Evolutionary conservation across 129 eudicot species (phyloP).

Genomic region (Kitagawia praeruptora): DNA sequence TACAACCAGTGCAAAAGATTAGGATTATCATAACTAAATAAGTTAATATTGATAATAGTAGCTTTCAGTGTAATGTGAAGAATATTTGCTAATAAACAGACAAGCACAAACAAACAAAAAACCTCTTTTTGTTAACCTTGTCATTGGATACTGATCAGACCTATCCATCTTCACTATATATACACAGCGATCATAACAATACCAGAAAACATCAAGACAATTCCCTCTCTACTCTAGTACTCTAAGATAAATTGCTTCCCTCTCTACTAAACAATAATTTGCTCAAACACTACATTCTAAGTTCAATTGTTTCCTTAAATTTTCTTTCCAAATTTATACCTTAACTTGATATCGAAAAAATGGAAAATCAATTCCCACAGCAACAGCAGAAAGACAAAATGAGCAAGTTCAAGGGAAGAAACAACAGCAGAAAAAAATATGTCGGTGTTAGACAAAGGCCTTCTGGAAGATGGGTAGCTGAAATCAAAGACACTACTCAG

Average conservation of each 20-base stretch:
- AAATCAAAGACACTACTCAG: neutral
- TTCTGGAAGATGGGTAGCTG: slow-evolving; percentile 7
- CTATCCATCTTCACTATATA: neutral
- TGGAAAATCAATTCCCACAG: neutral
- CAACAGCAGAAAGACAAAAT: neutral
- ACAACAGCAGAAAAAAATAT: neutral
- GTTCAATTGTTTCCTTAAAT: neutral
- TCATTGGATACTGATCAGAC: neutral
- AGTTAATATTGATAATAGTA: neutral
- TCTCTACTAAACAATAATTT: neutral
- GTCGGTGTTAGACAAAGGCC: slow-evolving; percentile 4
- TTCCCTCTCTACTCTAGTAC: neutral
- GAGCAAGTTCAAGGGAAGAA: neutral
- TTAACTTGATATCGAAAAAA: too few relatives aligned
- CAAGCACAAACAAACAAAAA: neutral
- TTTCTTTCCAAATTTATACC: too few relatives aligned
- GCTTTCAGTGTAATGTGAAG: neutral
- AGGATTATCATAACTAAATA: too few relatives aligned
- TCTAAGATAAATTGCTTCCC: neutral
- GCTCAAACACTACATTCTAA: neutral
- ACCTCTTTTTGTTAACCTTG: neutral
- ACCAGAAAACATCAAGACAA: neutral
- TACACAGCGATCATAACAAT: neutral
- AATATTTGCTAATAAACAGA: neutral
- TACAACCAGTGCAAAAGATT: neutral